A percentile compares a stretch with the other conserved stretches of the same genome.
Evolutionary conservation across 2,329 filamentous ascomycete species (phyloP).

Genomic region (Pseudogymnoascus sp.): DNA sequence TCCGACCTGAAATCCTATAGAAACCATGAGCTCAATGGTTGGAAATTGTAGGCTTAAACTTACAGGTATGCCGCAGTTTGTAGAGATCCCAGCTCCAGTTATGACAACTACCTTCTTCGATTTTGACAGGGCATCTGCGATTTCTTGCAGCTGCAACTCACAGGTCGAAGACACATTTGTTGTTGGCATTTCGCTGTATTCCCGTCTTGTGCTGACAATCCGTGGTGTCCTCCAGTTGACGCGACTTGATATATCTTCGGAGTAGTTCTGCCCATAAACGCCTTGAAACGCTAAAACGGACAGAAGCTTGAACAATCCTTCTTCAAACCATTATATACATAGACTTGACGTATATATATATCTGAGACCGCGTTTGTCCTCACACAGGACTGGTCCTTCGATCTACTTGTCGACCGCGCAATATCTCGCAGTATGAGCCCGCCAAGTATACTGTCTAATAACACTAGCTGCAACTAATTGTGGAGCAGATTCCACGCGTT

Average conservation of each 20-base stretch:
- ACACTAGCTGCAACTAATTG: neutral
- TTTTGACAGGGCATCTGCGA: slow-evolving; percentile 56
- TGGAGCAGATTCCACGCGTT: neutral
- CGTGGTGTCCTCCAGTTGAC: neutral
- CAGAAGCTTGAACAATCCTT: neutral
- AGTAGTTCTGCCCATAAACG: neutral
- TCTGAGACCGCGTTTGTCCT: neutral
- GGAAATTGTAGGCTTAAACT: slow-evolving; percentile 21
- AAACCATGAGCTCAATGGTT: slow-evolving; percentile 12
- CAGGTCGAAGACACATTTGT: slow-evolving; percentile 22
- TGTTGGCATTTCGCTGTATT: slow-evolving; percentile 23
- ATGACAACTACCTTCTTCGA: slow-evolving; percentile 63
- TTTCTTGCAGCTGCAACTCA: slow-evolving; percentile 43
- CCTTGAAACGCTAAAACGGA: neutral
- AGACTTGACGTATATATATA: neutral
- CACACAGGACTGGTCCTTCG: neutral
- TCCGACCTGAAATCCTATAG: slow-evolving; percentile 62
- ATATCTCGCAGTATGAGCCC: neutral
- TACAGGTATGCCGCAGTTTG: slow-evolving; percentile 68
- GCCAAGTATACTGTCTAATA: neutral
- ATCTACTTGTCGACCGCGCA: neutral
- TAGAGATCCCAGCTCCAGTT: slow-evolving; percentile 66
- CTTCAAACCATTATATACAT: neutral
- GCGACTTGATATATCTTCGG: neutral
- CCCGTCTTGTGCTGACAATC: neutral